Base-by-base conservation (phyloP, 139 green algal species). In the Chlamydomonas sphaeroides region DNA sequence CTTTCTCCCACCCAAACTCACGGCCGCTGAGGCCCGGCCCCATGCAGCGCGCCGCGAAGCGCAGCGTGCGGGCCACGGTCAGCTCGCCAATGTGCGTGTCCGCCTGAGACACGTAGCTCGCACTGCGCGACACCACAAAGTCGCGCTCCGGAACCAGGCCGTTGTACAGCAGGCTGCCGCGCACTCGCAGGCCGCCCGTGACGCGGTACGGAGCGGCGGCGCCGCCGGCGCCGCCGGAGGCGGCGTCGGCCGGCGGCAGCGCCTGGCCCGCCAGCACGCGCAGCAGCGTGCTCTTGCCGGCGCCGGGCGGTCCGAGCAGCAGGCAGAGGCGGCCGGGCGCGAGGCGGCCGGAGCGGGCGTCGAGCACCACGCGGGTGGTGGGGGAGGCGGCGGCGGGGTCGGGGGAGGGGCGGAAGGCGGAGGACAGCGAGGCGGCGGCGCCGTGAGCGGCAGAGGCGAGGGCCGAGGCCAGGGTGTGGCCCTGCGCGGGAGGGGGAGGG, bases 231-330 rank as follows among this genome's bases (percentile, higher is more conserved):
- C n/a, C 0, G 70, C 49, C 57, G 18, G 25, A 2, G 49, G 38
- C 6, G 14, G 33, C 21, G 33, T 56, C 59, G 32, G 38, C 20
- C 30, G 23, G 36, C 45, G 30, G 56, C 21, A 73, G 32, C 25
- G 95, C 75, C 65, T 88, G 87, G 10, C 93, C 92, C n/a, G 75
- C 77, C 65, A 96, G 88, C 3, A 88, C 65, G 32, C 91, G 86
- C 81, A 96, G 83, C 38, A 96, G 87, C 0, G 88, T 89, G 39
- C 84, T 89, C 79, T 95, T 95, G 51, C 93, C 93, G 23, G 86
- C 83, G 41, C 90, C 92, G 56, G 92, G 93, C 26, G 92, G 93
- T 0, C 92, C 93, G 53, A 96, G 85, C 71, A 96, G 86, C 68
- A 96, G 83, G 2, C 88, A 94, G n/a, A 90, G 66, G 5, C 84